phyloP scores from a whole-genome alignment of 2,329 filamentous ascomycete genomes.

The Ophiocordyceps camponoti-floridani region DNA sequence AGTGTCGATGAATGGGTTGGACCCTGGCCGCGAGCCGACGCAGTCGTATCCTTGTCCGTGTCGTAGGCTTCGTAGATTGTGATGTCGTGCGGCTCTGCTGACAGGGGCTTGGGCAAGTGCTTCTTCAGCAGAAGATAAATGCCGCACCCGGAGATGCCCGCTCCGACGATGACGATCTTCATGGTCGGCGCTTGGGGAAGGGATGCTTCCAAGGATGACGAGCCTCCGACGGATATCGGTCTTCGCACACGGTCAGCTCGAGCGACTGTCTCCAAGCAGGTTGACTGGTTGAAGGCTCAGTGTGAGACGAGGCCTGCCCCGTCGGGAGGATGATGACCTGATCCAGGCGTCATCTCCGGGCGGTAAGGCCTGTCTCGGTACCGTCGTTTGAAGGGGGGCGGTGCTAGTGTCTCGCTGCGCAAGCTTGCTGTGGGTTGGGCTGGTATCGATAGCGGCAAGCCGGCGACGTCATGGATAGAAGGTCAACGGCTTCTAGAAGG shows the following conservation, averaged over 20 bases:
- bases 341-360: neutral
- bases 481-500: neutral
- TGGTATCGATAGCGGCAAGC: neutral
- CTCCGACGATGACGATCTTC: conserved; percentile 9
- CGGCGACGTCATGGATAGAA: neutral
- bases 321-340: neutral
- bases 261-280: neutral
- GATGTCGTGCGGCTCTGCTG: conserved; percentile 4
- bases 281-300: neutral
- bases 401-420: neutral
- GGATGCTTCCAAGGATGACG: neutral
- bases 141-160: conserved; percentile 9
- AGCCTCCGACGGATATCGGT: neutral
- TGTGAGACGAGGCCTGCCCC: neutral
- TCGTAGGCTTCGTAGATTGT: conserved; percentile 10
- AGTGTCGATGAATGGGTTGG: conserved; percentile 8
- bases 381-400: neutral
- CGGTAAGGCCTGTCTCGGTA: neutral
- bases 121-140: conserved; percentile 9
- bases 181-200: conserved; percentile 2
- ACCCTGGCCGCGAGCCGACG: conserved; percentile 5
- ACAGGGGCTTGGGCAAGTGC: conserved; percentile 3
- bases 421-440: neutral
- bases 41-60: conserved; percentile 5
- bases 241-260: neutral